Conservation (phyloP, 805 yeast genomes). For the Blastobotrys terrestris region DNA sequence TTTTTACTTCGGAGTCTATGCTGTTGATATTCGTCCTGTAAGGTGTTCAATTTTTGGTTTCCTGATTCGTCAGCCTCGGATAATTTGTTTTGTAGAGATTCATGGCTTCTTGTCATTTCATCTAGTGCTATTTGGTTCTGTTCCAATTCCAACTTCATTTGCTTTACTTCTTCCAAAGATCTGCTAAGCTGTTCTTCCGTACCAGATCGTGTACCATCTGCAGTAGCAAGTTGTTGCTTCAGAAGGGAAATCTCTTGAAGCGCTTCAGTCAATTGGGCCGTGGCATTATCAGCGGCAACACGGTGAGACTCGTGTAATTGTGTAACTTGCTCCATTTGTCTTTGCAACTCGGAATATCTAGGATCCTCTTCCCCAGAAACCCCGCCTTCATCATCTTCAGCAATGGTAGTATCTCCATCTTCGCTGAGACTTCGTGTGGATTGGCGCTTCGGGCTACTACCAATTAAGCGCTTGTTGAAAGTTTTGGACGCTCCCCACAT, state of each 20-base stretch:
- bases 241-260: constrained; percentile 17
- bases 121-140: constrained; percentile 19
- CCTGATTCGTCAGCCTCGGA: constrained; percentile 13
- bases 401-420: background rate
- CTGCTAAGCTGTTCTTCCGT: constrained; percentile 7
- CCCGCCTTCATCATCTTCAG: background rate
- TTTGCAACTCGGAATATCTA: constrained; percentile 4
- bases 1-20: constrained; percentile 31
- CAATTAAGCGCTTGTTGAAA: background rate
- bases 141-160: constrained; percentile 22
- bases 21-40: constrained; percentile 17
- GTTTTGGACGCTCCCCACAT: constrained; percentile 19
- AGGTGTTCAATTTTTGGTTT: constrained; percentile 12
- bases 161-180: constrained; percentile 6
- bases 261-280: constrained; percentile 17
- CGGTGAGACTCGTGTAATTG: constrained; percentile 23
- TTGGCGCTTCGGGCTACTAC: background rate
- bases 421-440: background rate
- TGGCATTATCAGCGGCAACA: constrained; percentile 27
- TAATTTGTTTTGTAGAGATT: constrained; percentile 17
- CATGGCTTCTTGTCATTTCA: constrained; percentile 19
- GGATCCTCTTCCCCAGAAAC: constrained; percentile 11
- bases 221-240: constrained; percentile 16
- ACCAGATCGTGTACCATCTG: constrained; percentile 11
- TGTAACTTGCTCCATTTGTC: constrained; percentile 6